phyloP scores from a whole-genome alignment of 73 alveolate genomes.

The Paramecium sexaurelia region DNA sequence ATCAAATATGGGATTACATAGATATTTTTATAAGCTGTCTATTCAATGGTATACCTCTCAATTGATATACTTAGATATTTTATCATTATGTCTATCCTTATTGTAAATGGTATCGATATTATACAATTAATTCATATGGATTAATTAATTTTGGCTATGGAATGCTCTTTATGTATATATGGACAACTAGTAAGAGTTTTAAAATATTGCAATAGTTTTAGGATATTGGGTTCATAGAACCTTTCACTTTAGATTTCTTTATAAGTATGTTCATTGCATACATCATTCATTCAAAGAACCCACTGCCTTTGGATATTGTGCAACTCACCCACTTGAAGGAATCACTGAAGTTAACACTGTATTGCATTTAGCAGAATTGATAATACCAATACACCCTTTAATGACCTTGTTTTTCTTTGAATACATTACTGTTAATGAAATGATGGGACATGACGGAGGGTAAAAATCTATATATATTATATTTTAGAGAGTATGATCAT shows the following conservation, averaged over 20 bases:
- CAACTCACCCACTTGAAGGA: slow-evolving; percentile 58
- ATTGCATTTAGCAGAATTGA: slow-evolving; percentile 28
- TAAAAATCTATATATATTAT: background rate
- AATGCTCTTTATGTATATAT: background rate
- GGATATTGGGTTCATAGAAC: slow-evolving; percentile 52
- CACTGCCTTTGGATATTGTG: slow-evolving; percentile 13
- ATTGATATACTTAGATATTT: background rate
- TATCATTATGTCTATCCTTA: slow-evolving; percentile 46
- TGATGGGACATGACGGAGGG: slow-evolving; percentile 54
- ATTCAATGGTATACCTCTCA: background rate
- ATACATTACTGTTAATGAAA: background rate
- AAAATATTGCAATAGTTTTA: background rate
- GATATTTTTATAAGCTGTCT: background rate
- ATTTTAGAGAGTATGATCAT: background rate
- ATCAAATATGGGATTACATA: background rate
- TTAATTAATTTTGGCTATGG: background rate
- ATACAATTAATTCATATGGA: background rate
- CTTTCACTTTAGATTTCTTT: background rate
- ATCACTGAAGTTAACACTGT: background rate
- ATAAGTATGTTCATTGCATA: background rate
- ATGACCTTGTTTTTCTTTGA: slow-evolving; percentile 32
- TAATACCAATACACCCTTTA: slow-evolving; percentile 33
- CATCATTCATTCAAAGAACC: slow-evolving; percentile 53
- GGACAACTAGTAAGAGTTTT: background rate
- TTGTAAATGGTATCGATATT: slow-evolving; percentile 6